phyloP scores from a whole-genome alignment of 257 asterid species.

The Orobanche coerulescens region DNA sequence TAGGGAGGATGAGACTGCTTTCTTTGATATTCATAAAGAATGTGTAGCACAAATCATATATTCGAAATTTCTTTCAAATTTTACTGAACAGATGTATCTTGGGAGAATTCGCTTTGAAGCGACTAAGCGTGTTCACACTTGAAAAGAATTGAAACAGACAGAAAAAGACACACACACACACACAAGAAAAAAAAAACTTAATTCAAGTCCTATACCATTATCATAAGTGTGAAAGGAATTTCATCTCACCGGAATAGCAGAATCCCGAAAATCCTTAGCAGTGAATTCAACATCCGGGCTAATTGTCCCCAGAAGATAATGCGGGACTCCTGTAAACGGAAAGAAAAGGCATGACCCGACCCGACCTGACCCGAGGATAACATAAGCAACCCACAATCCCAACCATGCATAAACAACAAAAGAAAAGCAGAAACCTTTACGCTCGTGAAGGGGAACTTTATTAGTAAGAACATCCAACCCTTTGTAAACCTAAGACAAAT shows the following conservation, averaged over 20 bases:
- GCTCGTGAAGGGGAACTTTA: conserved; percentile 65
- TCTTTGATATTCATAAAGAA: too few relatives aligned
- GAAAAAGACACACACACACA: too few relatives aligned
- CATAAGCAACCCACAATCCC: not conserved
- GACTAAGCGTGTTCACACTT: too few relatives aligned
- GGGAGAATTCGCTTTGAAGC: too few relatives aligned
- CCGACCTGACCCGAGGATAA: not conserved
- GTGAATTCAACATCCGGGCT: conserved; percentile 68
- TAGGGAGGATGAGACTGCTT: too few relatives aligned
- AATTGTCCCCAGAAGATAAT: conserved; percentile 77
- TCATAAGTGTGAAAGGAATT: not conserved
- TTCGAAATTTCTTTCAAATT: too few relatives aligned
- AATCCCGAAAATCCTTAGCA: conserved; percentile 77
- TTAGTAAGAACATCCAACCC: conserved; percentile 90
- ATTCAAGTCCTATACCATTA: not conserved
- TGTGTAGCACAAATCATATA: too few relatives aligned
- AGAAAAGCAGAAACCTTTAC: conserved; percentile 43
- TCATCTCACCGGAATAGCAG: conserved; percentile 55
- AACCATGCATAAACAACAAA: conserved; percentile 5
- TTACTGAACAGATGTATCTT: too few relatives aligned
- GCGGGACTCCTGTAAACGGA: conserved; percentile 60
- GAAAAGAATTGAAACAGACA: too few relatives aligned
- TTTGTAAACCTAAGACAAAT: conserved; percentile 44
- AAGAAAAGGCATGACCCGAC: not conserved
- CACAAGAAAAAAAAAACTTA: not conserved